phyloP scores from a whole-genome alignment of 2,329 filamentous ascomycete genomes.

The Fusarium sp. region DNA sequence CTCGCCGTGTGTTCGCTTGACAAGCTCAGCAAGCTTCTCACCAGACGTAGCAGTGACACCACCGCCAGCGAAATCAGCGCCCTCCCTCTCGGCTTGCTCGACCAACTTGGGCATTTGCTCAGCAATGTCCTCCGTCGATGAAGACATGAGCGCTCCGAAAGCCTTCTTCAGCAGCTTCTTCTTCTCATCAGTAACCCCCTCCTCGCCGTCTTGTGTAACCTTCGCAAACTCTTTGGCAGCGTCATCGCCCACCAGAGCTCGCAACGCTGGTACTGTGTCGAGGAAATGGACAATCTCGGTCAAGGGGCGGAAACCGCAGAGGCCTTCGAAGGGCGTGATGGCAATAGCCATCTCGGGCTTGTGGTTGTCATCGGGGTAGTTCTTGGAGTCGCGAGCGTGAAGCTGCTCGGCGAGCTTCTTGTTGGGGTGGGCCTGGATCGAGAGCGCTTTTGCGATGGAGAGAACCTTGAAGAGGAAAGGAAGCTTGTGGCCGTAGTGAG shows the following conservation, averaged over 20 bases:
- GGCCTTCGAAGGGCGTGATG: constrained; percentile 93
- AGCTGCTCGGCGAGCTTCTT: constrained; percentile 90
- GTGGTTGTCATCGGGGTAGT: constrained; percentile 99
- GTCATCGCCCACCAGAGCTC: constrained; percentile 74
- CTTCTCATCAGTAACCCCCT: constrained; percentile 67
- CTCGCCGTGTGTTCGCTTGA: constrained; percentile 80
- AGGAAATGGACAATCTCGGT: constrained; percentile 89
- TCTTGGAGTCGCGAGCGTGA: constrained; percentile 86
- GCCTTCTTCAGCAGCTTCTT: constrained; percentile 81
- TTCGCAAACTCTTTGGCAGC: constrained; percentile 68
- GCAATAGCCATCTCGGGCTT: constrained; percentile 99
- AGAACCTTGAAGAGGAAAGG: constrained; percentile 99
- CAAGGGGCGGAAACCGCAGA: constrained; percentile 94
- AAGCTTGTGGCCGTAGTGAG: constrained; percentile 83
- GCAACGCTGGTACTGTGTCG: constrained; percentile 66
- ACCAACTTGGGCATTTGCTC: constrained; percentile 76
- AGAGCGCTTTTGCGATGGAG: constrained; percentile 94
- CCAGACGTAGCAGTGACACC: constrained; percentile 77
- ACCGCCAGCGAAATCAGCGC: constrained; percentile 78
- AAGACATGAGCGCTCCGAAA: constrained; percentile 86
- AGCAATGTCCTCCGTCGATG: constrained; percentile 68
- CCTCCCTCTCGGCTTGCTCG: constrained; percentile 75
- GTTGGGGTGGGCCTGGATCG: constrained; percentile 96
- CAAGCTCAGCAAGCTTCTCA: constrained; percentile 79
- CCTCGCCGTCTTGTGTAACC: constrained; percentile 58